Conservation (phyloP, 1,284 basidiomycete genomes). For the Sphaerobolus stellatus region DNA sequence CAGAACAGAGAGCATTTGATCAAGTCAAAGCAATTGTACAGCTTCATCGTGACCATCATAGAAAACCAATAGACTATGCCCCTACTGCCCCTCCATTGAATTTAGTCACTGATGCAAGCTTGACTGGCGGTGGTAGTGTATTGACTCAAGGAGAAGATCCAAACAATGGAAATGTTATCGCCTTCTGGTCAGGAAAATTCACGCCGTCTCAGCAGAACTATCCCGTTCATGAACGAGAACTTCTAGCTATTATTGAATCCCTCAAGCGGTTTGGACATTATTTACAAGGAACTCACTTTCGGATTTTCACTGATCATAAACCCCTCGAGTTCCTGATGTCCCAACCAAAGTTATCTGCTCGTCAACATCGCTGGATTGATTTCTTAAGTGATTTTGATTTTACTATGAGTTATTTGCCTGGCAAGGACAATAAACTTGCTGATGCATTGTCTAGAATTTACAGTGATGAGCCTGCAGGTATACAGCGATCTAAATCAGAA, state of each 20-base stretch:
- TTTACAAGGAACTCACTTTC: no score
- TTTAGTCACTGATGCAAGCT: conserved; percentile 24
- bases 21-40: conserved; percentile 19
- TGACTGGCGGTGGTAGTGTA: conserved; percentile 5
- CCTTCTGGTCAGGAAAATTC: conserved; percentile 22
- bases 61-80: conserved; percentile 1
- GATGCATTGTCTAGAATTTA: conserved; percentile 36
- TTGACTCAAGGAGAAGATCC: no score
- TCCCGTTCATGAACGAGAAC: no score
- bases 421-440: conserved; percentile 32
- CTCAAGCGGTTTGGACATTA: no score
- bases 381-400: conserved; percentile 35
- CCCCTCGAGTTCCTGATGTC: conserved; percentile 12
- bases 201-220: conserved; percentile 20
- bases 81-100: conserved; percentile 19
- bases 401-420: conserved; percentile 33
- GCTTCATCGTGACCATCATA: background rate
- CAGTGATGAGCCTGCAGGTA: no score
- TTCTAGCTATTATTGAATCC: no score
- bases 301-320: conserved; percentile 17
- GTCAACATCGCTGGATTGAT: conserved; percentile 35
- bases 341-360: conserved; percentile 18
- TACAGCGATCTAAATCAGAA: no score
- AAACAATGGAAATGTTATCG: conserved; percentile 4
- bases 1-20: conserved; percentile 31